phyloP scores from a whole-genome alignment of 306 rosid genomes.

The Neltuma alba region DNA sequence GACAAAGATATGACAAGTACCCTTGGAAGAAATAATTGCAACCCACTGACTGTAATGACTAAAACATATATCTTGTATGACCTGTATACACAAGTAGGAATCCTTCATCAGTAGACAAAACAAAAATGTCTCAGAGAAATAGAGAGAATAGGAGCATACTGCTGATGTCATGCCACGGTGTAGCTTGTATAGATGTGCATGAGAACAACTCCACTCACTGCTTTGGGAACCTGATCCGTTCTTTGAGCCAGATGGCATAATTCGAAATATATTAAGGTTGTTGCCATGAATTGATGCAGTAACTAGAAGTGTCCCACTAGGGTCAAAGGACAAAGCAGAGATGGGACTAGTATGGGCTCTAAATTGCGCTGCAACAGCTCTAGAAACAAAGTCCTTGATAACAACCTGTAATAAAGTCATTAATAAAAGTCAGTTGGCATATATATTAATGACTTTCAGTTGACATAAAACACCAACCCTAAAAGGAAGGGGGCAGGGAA shows the following conservation, averaged over 20 bases:
- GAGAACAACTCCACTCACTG: slow-evolving; percentile 64
- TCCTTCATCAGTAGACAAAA: slow-evolving; percentile 25
- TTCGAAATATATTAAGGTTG: slow-evolving; percentile 76
- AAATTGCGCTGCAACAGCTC: slow-evolving; percentile 68
- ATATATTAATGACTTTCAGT: slow-evolving; percentile 34
- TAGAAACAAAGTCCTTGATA: slow-evolving; percentile 67
- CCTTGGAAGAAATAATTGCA: slow-evolving; percentile 69
- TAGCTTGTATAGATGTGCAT: slow-evolving; percentile 79
- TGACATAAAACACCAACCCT: not conserved
- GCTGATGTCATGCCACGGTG: slow-evolving; percentile 88
- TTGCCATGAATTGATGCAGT: slow-evolving; percentile 78
- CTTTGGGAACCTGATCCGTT: slow-evolving; percentile 58
- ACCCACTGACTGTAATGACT: slow-evolving; percentile 76
- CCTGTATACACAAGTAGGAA: slow-evolving; percentile 47
- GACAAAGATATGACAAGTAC: slow-evolving; percentile 78
- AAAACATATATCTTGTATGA: slow-evolving; percentile 81
- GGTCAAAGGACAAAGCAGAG: slow-evolving; percentile 82
- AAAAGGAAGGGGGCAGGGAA: not conserved
- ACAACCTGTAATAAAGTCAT: slow-evolving; percentile 59
- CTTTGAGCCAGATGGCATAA: slow-evolving; percentile 66
- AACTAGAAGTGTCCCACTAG: slow-evolving; percentile 82
- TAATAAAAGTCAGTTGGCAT: slow-evolving; percentile 29
- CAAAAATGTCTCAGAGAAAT: slow-evolving; percentile 21
- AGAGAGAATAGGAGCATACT: slow-evolving; percentile 48
- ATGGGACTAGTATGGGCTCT: slow-evolving; percentile 81